Conservation (phyloP, 805 yeast species). For the Kodamaea nitidulidarum region DNA sequence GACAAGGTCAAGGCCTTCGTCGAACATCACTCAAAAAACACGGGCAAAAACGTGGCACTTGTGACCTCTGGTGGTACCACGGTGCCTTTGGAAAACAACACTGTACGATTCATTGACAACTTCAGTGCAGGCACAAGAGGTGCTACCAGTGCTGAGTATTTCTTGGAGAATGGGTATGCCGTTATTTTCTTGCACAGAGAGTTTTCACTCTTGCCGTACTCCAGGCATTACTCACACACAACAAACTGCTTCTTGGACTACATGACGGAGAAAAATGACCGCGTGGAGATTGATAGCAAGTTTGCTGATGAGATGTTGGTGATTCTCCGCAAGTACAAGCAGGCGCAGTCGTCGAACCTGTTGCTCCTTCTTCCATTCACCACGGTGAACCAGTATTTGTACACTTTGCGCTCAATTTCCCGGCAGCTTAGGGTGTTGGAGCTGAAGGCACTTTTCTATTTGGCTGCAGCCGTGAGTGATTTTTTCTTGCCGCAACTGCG, state of each 20-base stretch:
- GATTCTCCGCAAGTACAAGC: slow-evolving; percentile 52
- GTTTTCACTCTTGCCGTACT: slow-evolving; percentile 85
- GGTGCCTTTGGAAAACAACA: slow-evolving; percentile 94
- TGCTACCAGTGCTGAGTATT: slow-evolving; percentile 91
- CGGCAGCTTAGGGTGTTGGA: slow-evolving; percentile 53
- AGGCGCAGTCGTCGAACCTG: slow-evolving; percentile 47
- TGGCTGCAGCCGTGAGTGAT: slow-evolving; percentile 98
- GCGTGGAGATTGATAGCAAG: slow-evolving; percentile 57
- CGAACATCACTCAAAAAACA: slow-evolving; percentile 41
- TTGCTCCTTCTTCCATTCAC: slow-evolving; percentile 83
- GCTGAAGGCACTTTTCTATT: slow-evolving; percentile 64
- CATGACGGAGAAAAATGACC: slow-evolving; percentile 55
- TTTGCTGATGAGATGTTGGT: slow-evolving; percentile 59
- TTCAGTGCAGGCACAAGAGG: slow-evolving; percentile 98
- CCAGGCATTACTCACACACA: slow-evolving; percentile 84
- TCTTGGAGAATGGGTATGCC: slow-evolving; percentile 80
- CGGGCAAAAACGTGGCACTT: slow-evolving; percentile 58
- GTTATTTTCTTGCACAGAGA: slow-evolving; percentile 92
- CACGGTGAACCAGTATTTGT: slow-evolving; percentile 89
- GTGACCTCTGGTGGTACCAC: slow-evolving; percentile 98
- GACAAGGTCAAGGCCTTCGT: slow-evolving; percentile 59
- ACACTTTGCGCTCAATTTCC: slow-evolving; percentile 70
- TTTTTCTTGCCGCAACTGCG: slow-evolving; percentile 85
- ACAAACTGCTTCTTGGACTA: slow-evolving; percentile 84
- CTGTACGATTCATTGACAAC: slow-evolving; percentile 94